Conservation (phyloP, 192 early-diverging fungal genomes). For the Coemansia sp. region DNA sequence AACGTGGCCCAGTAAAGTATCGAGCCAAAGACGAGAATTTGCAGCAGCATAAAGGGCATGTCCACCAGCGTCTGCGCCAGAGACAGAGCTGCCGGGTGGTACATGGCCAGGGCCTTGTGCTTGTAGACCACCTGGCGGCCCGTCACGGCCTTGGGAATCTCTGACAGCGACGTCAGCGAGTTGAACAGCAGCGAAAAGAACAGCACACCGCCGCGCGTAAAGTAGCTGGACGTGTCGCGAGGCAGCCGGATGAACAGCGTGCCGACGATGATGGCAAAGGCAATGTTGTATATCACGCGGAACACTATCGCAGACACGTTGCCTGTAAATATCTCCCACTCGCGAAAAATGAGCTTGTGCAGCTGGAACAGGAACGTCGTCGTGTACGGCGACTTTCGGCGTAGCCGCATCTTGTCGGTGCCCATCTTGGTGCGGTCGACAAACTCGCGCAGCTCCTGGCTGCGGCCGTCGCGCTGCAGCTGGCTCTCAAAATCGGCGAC, state of each 20-base stretch:
- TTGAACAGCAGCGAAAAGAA: constrained; percentile 64
- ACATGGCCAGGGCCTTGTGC: constrained; percentile 67
- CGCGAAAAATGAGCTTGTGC: constrained; percentile 56
- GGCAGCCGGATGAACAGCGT: constrained; percentile 67
- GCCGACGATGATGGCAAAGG: constrained; percentile 72
- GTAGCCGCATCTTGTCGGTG: constrained; percentile 48
- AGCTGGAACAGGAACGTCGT: constrained; percentile 66
- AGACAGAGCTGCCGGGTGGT: constrained; percentile 30
- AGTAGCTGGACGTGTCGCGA: constrained; percentile 54
- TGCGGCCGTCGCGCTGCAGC: constrained; percentile 14
- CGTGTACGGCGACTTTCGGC: constrained; percentile 58
- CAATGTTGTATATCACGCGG: constrained; percentile 53
- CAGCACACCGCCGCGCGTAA: constrained; percentile 53
- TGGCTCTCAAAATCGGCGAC: constrained; percentile 43
- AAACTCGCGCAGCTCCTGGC: constrained; percentile 39
- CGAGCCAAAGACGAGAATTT: constrained; percentile 51
- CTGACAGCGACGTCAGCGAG: constrained; percentile 62
- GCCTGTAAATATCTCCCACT: constrained; percentile 60
- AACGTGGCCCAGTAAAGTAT: constrained; percentile 61
- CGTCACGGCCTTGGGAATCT: constrained; percentile 64
- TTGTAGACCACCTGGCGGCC: constrained; percentile 75
- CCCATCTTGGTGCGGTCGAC: constrained; percentile 57
- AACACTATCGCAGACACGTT: constrained; percentile 54
- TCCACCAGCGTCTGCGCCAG: constrained; percentile 21
- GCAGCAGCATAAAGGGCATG: constrained; percentile 54